These are phyloP conservation scores for Linnemannia zychae DNA, from an alignment of 192 early-diverging fungal species.

Conservation along the genomic window DNA sequence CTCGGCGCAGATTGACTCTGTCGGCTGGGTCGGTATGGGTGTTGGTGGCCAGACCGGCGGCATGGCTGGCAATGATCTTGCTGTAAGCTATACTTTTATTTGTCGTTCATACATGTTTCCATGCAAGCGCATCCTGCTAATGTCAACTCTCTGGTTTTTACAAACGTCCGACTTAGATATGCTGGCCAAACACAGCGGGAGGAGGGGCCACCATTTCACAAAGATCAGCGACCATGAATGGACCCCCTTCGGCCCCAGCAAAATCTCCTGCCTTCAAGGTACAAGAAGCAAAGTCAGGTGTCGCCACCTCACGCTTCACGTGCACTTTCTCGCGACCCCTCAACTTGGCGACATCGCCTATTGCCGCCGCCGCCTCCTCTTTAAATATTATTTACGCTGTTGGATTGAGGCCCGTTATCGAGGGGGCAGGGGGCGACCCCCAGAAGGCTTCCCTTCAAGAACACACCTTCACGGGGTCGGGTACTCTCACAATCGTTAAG, in stretches of 20 bases:
- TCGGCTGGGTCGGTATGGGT: constrained; percentile 46
- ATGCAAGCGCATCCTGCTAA: no score
- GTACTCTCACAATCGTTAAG: constrained; percentile 13
- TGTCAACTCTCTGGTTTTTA: not conserved
- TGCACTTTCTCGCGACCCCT: constrained; percentile 45
- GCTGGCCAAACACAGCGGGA: constrained; percentile 32
- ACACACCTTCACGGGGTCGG: constrained; percentile 26
- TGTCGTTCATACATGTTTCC: no score
- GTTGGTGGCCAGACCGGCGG: constrained; percentile 17
- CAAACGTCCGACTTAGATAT: constrained; percentile 13
- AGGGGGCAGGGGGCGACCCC: constrained; percentile 10
- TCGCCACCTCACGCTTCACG: constrained; percentile 15
- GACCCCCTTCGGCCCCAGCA: not conserved
- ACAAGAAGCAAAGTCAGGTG: constrained; percentile 20
- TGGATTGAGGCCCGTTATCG: constrained; percentile 8
- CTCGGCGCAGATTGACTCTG: constrained; percentile 13
- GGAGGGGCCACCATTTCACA: constrained; percentile 34
- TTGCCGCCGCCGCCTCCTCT: constrained; percentile 15
- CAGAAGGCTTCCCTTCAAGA: constrained; percentile 19
- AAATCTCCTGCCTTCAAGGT: constrained; percentile 14
- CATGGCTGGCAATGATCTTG: constrained; percentile 49
- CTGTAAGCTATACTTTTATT: constrained; percentile 27
- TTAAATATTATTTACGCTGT: constrained; percentile 39
- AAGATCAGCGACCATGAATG: constrained; percentile 25
- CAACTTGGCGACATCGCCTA: constrained; percentile 10